Evolutionary conservation across 257 asterid species (phyloP).

Genomic region (Solanum raphanifolium): DNA sequence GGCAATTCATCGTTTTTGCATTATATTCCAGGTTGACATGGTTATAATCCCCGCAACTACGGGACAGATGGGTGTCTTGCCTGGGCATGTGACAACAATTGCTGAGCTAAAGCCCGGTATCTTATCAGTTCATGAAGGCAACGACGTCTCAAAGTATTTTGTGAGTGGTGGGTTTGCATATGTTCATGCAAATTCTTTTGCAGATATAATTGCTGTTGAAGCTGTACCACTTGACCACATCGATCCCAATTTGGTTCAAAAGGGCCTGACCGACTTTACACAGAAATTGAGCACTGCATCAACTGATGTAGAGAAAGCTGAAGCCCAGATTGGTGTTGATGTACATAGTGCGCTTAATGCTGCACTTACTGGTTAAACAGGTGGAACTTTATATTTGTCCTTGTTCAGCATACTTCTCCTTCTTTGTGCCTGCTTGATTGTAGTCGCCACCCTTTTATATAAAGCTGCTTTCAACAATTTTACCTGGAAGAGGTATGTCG

Average conservation of each 20-base stretch:
- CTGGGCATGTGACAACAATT: slow-evolving; percentile 86
- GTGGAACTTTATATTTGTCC: neutral
- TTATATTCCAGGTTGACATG: slow-evolving; percentile 65
- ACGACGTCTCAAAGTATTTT: slow-evolving; percentile 51
- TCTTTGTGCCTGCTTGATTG: neutral
- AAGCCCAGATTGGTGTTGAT: slow-evolving; percentile 76
- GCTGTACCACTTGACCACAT: slow-evolving; percentile 61
- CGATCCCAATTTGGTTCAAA: slow-evolving; percentile 54
- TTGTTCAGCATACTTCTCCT: neutral
- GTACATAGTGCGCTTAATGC: slow-evolving; percentile 84
- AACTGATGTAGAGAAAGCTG: slow-evolving; percentile 77
- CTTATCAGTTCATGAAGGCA: slow-evolving; percentile 66
- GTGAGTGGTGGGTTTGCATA: slow-evolving; percentile 76
- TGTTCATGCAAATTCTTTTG: slow-evolving; percentile 65
- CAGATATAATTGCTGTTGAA: slow-evolving; percentile 67
- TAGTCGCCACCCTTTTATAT: neutral
- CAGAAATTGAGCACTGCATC: slow-evolving; percentile 69
- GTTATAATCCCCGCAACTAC: slow-evolving; percentile 76
- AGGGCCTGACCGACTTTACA: slow-evolving; percentile 57
- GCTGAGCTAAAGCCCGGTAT: slow-evolving; percentile 80
- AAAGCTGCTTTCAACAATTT: neutral
- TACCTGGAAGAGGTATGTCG: neutral
- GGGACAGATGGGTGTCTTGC: slow-evolving; percentile 90
- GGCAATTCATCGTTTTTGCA: neutral
- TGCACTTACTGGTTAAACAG: slow-evolving; percentile 54